Evolutionary conservation across 2,329 filamentous ascomycete genomes (phyloP), one percentile per base, ranked within the genome.

Genomic region (Alternaria ventricosa): DNA sequence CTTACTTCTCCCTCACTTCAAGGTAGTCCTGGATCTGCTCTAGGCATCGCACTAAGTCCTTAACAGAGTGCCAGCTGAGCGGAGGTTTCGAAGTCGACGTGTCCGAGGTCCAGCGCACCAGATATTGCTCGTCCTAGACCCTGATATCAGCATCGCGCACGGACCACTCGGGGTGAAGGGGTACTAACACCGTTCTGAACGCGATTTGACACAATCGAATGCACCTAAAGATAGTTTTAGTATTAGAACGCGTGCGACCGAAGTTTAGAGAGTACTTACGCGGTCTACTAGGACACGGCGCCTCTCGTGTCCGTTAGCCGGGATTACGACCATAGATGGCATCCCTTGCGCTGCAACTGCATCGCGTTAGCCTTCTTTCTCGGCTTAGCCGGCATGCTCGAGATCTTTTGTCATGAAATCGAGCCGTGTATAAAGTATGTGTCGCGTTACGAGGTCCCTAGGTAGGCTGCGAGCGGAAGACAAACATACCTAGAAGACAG

Each of bases 11-110:
- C 30, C 71, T 67, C 13, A 27, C 25, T 2, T 81, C 78, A 0
- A 85, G 65, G 55, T 85, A 84, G 2, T 72, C 71, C 55, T 85
- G 84, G 0, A 85, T 73, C 1, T 76, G 62, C 53, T 82, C 77
- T 0, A 84, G 71, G 36, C 79, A 81, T 6, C 70, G 53, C 0
- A 65, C 63, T 0, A 85, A 75, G 55, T 84, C 83, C 0, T 72
- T 60, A 0, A 84, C 33, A 1, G 64, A 43, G 56, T 85, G 84
- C 83, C 83, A 85, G 6, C 81, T 83, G 4, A 79, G 69, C 2
- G 82, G 77, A 0, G 78, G 68, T 4, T 61, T 63, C 3, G 64
- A 55, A 5, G 63, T 59, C 4, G 55, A 23, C 1, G 33, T 20
- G 1, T 68, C 57, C 0, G 71, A 63, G 1, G 69, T 72, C 83